Evolutionary conservation across 2,329 filamentous ascomycete species (phyloP), one percentile per base, ranked within the genome.

Genomic region (Karstenula rhodostoma): DNA sequence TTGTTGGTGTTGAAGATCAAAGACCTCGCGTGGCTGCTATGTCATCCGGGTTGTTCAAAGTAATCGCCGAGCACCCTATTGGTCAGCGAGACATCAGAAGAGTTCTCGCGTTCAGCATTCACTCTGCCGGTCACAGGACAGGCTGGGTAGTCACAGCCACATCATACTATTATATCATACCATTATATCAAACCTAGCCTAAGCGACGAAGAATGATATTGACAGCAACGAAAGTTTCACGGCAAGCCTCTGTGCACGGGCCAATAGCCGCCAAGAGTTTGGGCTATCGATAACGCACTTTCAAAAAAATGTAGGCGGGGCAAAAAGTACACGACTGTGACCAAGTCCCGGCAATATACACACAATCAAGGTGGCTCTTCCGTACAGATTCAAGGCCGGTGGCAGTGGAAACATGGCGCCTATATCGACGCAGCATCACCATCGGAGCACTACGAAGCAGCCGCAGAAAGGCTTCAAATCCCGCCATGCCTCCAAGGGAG

Each of bases 391-490:
- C 82, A 97, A 96, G 84, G 91, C 90, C 78, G 90, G 90, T 76
- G 79, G 79, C 67, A 79, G 74, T 69, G 79, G 79, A 71, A 80
- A 76, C 68, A 95, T 95, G 92, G 89, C 91, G 74, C 86, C 88
- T 79, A 83, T 85, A 62, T 85, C 87, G 74, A 77, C 84, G 65
- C 64, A 67, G 32, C 79, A 83, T 68, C 94, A 94, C 75, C 95
- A 99, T 80, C 87, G 94, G 78, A 92, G 92, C 74, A 97, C 94
- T 60, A 97, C 94, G 56, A 99, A 98, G 84, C 84, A 88, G 72
- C 82, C 86, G 67, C 89, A 97, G 81, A 99, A 99, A 84, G 78
- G 90, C 27, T 99, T 94, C 85, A 99, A 99, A 81, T 93, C 92
- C 60, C 89, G 89, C 77, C 94, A 97, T 82, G 87, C 94, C 43